Evolutionary conservation across 805 yeast genomes (phyloP).

Genomic region (Candida pseudoglaebosa): DNA sequence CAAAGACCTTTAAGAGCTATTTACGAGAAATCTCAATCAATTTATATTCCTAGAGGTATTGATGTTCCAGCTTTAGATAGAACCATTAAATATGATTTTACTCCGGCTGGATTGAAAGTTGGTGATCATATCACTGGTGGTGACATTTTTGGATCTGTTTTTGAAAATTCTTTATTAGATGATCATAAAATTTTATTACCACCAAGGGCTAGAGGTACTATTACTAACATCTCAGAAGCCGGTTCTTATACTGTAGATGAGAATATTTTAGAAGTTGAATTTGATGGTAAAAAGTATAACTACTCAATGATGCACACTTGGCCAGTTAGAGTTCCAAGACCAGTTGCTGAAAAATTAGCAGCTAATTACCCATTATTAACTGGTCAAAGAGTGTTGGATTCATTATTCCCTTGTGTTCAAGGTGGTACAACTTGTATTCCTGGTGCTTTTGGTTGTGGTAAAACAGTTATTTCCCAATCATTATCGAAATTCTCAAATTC

Average conservation of each 20-base stretch:
- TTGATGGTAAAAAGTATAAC: constrained; percentile 74
- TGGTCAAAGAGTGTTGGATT: constrained; percentile 98
- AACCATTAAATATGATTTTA: constrained; percentile 76
- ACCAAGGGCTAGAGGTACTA: constrained; percentile 98
- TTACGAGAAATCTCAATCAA: constrained; percentile 80
- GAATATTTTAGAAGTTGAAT: constrained; percentile 87
- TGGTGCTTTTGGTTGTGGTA: constrained; percentile 99
- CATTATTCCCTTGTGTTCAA: constrained; percentile 98
- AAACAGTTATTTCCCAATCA: constrained; percentile 96
- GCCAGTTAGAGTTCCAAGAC: constrained; percentile 99
- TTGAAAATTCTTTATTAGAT: constrained; percentile 86
- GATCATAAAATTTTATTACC: constrained; percentile 95
- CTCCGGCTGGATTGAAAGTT: constrained; percentile 71
- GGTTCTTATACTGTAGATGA: constrained; percentile 93
- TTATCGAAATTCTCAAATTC: constrained; percentile 96
- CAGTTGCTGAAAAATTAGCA: constrained; percentile 88
- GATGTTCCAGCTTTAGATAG: constrained; percentile 95
- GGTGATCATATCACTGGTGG: constrained; percentile 99
- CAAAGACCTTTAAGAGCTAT: constrained; percentile 97
- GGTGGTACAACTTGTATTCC: constrained; percentile 99
- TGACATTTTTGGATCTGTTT: constrained; percentile 90
- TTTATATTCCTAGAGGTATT: constrained; percentile 98
- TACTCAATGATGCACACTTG: constrained; percentile 97
- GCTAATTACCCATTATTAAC: constrained; percentile 95
- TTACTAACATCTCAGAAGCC: constrained; percentile 80